Percentiles rank a stretch among this genome's conserved stretches.
Conservation (phyloP, 345 rosid species). For the Linum lewisii region DNA sequence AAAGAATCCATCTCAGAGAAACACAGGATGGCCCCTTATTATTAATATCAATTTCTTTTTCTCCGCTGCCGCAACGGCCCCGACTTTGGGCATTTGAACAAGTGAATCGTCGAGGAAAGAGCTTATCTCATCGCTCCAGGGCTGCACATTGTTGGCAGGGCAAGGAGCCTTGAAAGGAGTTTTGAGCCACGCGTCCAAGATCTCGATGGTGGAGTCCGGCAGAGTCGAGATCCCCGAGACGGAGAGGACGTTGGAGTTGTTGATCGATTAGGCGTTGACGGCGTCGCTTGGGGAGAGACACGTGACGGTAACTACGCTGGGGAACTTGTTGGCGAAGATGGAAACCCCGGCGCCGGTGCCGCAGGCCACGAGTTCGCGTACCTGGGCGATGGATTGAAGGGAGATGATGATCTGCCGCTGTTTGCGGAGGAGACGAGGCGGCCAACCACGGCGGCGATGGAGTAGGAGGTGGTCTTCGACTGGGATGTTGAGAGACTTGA, state of each 20-base stretch:
- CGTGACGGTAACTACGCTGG: constrained; percentile 66
- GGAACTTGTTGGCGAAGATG: constrained; percentile 86
- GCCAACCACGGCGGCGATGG: constrained; percentile 74
- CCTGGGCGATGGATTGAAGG: constrained; percentile 19
- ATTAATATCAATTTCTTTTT: not conserved
- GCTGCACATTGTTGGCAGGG: constrained; percentile 47
- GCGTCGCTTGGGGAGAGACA: constrained; percentile 65
- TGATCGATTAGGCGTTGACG: constrained; percentile 63
- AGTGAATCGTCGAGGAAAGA: constrained; percentile 47
- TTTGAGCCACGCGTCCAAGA: constrained; percentile 54
- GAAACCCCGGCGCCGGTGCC: constrained; percentile 79
- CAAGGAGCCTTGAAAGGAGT: constrained; percentile 78
- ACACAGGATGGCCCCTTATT: no score
- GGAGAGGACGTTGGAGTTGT: constrained; percentile 70
- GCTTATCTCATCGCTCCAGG: constrained; percentile 50
- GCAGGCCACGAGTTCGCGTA: constrained; percentile 64
- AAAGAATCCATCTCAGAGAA: no score
- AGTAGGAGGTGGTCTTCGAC: constrained; percentile 83
- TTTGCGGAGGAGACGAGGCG: constrained; percentile 50
- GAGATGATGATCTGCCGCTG: constrained; percentile 11
- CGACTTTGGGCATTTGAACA: constrained; percentile 43
- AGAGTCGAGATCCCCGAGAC: constrained; percentile 55
- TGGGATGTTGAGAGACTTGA: constrained; percentile 61
- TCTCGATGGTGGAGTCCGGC: constrained; percentile 48
- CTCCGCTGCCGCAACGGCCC: constrained; percentile 9